phyloP scores from a whole-genome alignment of 1,284 basidiomycete species.

The Austropuccinia psidii region DNA sequence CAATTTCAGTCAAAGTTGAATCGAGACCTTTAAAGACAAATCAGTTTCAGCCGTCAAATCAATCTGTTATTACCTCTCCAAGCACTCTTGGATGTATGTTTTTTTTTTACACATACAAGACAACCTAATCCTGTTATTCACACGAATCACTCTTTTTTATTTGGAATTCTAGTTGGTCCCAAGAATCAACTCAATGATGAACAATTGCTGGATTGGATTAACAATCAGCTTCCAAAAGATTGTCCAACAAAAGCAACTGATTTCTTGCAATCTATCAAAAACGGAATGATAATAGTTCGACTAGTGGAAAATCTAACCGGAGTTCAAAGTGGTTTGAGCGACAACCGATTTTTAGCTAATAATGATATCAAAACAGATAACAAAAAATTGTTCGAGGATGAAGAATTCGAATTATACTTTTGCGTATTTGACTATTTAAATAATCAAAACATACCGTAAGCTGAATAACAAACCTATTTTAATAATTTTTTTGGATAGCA shows the following conservation, averaged over 20 bases:
- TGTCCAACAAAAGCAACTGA: not conserved
- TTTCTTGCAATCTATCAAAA: slow-evolving; percentile 41
- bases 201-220: slow-evolving; percentile 73
- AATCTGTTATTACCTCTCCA: slow-evolving; percentile 6
- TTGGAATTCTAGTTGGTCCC: too few species aligned
- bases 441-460: slow-evolving; percentile 18
- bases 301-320: slow-evolving; percentile 31
- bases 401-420: slow-evolving; percentile 37
- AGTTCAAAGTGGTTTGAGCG: slow-evolving; percentile 22
- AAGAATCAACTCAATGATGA: too few species aligned
- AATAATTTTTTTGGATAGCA: too few species aligned
- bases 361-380: slow-evolving; percentile 37
- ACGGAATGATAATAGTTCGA: slow-evolving; percentile 38
- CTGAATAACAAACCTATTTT: too few species aligned
- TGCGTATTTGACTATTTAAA: slow-evolving; percentile 24
- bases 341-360: slow-evolving; percentile 34
- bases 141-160: too few species aligned
- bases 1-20: slow-evolving; percentile 38
- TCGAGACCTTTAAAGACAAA: slow-evolving; percentile 45
- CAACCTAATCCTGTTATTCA: too few species aligned
- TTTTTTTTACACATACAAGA: too few species aligned
- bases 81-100: slow-evolving; percentile 9
- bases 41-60: slow-evolving; percentile 42
- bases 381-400: too few species aligned
- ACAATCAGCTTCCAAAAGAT: slow-evolving; percentile 49